phyloP scores from a whole-genome alignment of 495 filamentous ascomycete species.

The Aspergillus olivimuriae region DNA sequence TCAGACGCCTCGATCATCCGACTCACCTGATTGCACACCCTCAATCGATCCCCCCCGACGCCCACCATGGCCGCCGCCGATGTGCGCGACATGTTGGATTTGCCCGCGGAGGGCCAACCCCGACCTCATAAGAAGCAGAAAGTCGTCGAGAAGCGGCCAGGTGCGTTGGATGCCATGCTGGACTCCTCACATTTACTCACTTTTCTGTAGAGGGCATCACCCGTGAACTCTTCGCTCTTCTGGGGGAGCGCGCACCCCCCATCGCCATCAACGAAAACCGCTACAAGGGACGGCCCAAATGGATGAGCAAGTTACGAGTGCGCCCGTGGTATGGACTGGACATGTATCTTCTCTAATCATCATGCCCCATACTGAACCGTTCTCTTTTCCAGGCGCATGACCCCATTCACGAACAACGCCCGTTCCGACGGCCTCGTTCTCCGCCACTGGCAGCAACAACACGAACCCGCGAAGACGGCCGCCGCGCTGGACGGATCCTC shows the following conservation, averaged over 20 bases:
- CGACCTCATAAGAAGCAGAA: slow-evolving; percentile 75
- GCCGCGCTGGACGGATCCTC: slow-evolving; percentile 34
- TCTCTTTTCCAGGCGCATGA: slow-evolving; percentile 36
- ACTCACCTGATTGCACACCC: too few relatives aligned
- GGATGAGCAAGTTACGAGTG: slow-evolving; percentile 46
- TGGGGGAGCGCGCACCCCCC: slow-evolving; percentile 62
- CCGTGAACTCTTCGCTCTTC: slow-evolving; percentile 58
- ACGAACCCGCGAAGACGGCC: slow-evolving; percentile 32
- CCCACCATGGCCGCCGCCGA: slow-evolving; percentile 72
- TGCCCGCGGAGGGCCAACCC: slow-evolving; percentile 58
- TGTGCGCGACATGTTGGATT: slow-evolving; percentile 84
- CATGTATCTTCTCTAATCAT: too few relatives aligned
- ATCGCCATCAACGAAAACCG: slow-evolving; percentile 61
- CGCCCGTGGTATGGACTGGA: slow-evolving; percentile 49
- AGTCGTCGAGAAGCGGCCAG: slow-evolving; percentile 61
- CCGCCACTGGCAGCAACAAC: slow-evolving; percentile 57
- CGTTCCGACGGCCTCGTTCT: slow-evolving; percentile 52
- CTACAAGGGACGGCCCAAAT: slow-evolving; percentile 58
- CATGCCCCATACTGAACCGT: background rate
- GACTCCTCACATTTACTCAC: slow-evolving; percentile 3
- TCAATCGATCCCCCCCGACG: too few relatives aligned
- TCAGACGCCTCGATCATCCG: too few relatives aligned
- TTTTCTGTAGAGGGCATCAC: slow-evolving; percentile 63
- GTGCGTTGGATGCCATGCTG: too few relatives aligned
- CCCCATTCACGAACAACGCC: slow-evolving; percentile 54